phyloP scores from a whole-genome alignment of 2,329 filamentous ascomycete species.

The Clathrospora elynae region DNA sequence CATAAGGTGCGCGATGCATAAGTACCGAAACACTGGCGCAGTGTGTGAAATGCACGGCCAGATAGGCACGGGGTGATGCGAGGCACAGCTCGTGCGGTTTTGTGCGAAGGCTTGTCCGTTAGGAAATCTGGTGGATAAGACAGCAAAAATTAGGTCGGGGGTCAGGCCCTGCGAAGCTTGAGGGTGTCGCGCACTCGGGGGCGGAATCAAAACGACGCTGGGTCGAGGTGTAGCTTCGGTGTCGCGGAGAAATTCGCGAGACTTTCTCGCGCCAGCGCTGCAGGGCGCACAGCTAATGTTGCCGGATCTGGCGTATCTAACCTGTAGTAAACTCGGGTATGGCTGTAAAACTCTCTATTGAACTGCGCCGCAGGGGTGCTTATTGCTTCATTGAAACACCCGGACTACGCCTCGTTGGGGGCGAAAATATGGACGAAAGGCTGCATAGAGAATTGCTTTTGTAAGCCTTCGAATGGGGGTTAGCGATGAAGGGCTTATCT shows the following conservation, averaged over 20 bases:
- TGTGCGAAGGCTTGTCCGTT: not conserved
- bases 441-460: too few species aligned
- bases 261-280: conserved; percentile 1
- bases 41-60: not conserved
- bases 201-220: conserved; percentile 1
- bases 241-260: conserved; percentile 1
- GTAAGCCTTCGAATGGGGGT: too few species aligned
- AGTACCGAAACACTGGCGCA: conserved; percentile 1
- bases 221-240: not conserved
- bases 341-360: conserved; percentile 13
- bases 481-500: too few species aligned
- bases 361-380: not conserved
- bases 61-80: not conserved
- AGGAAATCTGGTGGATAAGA: not conserved
- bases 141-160: conserved; percentile 1
- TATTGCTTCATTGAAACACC: conserved; percentile 2
- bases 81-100: not conserved
- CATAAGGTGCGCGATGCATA: not conserved
- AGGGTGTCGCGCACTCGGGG: conserved; percentile 3
- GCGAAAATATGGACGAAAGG: conserved; percentile 3
- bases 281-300: not conserved
- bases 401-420: conserved; percentile 9
- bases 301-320: conserved; percentile 7
- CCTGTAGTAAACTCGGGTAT: not conserved
- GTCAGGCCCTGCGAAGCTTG: conserved; percentile 1